Evolutionary conservation across 768 basidiomycete genomes (phyloP), one percentile per base, ranked within the genome.

Genomic region (Roridomyces roridus): DNA sequence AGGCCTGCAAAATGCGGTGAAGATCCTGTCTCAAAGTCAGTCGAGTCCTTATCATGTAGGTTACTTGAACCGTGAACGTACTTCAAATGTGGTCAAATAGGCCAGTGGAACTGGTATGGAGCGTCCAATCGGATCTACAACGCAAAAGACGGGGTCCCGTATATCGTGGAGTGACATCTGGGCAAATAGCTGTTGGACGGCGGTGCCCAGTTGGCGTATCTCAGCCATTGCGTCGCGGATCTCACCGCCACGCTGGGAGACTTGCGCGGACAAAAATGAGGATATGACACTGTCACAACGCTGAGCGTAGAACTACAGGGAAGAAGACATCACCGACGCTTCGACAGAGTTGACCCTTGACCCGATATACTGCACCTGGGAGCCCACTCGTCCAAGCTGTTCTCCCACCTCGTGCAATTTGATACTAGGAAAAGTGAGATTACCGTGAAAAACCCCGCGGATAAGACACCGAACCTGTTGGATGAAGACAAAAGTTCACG

Each of bases 401-500:
- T 44, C 15, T 44, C 41, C 43, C n/a, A 45, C 31, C 24, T 52
- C 51, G 28, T 45, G 43, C 35, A 52, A 37, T 52, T 52, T 31
- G 36, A 52, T 4, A 44, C 51, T 52, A 35, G 6, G 23, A 34
- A 23, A 37, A 37, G 25, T 51, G n/a, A n/a, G n/a, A n/a, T 43
- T 42, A 42, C 43, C 43, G 42, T 34, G 25, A n/a, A n/a, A n/a
- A n/a, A n/a, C n/a, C n/a, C n/a, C n/a, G n/a, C 23, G 45, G 43
- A 52, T 37, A 23, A 18, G 51, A 42, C 21, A 52, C n/a, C 51
- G 23, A 36, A 52, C 51, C 37, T 45, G 37, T 3, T 35, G n/a
- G 28, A 25, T 35, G 51, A 28, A 52, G 21, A 31, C 24, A 52
- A 52, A 31, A 52, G 43, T 31, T 28, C 43, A 14, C 15, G 51